A percentile compares a stretch with the other conserved stretches of the same genome.
phyloP scores from a whole-genome alignment of 2,329 filamentous ascomycete genomes.

The Penicillium sp. region DNA sequence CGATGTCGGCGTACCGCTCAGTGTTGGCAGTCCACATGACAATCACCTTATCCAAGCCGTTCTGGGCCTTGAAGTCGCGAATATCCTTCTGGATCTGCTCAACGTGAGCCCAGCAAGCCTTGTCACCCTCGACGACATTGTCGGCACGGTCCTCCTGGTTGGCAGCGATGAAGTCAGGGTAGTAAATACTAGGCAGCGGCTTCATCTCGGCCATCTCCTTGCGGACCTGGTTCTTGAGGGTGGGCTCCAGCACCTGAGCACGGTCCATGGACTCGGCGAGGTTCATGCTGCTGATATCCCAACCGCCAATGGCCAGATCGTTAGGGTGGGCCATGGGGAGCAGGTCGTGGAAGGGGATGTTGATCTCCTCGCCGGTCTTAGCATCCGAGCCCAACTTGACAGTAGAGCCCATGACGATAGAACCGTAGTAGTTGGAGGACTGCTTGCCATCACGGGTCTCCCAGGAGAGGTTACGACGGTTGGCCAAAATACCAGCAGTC shows the following conservation, averaged over 20 bases:
- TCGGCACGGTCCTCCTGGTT: constrained; percentile 97
- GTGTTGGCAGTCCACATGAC: constrained; percentile 99
- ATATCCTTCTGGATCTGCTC: constrained; percentile 93
- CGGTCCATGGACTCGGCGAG: constrained; percentile 92
- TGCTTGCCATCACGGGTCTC: constrained; percentile 87
- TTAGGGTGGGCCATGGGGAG: constrained; percentile 97
- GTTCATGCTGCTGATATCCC: constrained; percentile 94
- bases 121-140: constrained; percentile 78
- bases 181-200: constrained; percentile 93
- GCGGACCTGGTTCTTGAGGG: constrained; percentile 80
- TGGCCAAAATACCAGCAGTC: constrained; percentile 94
- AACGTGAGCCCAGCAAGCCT: constrained; percentile 82
- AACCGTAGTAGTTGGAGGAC: constrained; percentile 95
- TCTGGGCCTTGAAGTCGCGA: constrained; percentile 81
- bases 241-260: constrained; percentile 91
- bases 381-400: constrained; percentile 91
- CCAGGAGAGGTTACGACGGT: constrained; percentile 81
- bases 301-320: constrained; percentile 89
- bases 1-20: constrained; percentile 87
- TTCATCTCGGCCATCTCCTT: constrained; percentile 91
- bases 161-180: constrained; percentile 97
- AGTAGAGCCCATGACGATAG: constrained; percentile 93
- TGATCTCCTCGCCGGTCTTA: constrained; percentile 82
- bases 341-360: constrained; percentile 91
- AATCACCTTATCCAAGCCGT: constrained; percentile 89